Evolutionary conservation across 768 basidiomycete species (phyloP).

Genomic region (Boletus vermiculosoides): DNA sequence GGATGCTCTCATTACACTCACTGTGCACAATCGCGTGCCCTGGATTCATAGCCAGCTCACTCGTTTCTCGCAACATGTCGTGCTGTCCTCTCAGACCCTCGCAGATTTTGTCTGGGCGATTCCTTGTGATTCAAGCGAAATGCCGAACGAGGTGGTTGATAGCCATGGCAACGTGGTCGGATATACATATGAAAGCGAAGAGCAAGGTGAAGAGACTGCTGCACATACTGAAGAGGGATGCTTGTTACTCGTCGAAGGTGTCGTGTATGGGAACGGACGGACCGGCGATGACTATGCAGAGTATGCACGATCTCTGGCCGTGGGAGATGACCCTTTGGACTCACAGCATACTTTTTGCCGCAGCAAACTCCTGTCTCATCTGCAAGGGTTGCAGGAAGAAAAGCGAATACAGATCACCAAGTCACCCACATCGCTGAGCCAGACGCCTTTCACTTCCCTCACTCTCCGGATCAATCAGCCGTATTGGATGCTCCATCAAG

Average conservation of each 20-base stretch:
- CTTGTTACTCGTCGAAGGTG: slow-evolving; percentile 61
- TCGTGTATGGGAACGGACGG: slow-evolving; percentile 55
- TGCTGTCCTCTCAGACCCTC: slow-evolving; percentile 72
- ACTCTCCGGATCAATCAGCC: slow-evolving; percentile 67
- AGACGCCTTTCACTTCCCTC: slow-evolving; percentile 53
- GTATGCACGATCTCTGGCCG: slow-evolving; percentile 33
- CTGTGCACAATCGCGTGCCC: slow-evolving; percentile 56
- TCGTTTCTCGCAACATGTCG: slow-evolving; percentile 65
- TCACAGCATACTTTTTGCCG: neutral
- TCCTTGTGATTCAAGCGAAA: slow-evolving; percentile 60
- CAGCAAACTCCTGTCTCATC: slow-evolving; percentile 49
- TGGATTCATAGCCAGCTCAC: slow-evolving; percentile 61
- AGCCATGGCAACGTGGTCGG: slow-evolving; percentile 33
- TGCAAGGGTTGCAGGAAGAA: slow-evolving; percentile 34
- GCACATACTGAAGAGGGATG: slow-evolving; percentile 33
- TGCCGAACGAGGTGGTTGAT: slow-evolving; percentile 42
- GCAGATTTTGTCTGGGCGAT: slow-evolving; percentile 58
- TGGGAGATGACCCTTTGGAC: neutral
- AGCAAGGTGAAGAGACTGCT: neutral
- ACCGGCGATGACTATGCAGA: slow-evolving; percentile 54
- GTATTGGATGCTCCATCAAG: slow-evolving; percentile 79
- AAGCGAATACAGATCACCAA: slow-evolving; percentile 34
- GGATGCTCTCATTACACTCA: slow-evolving; percentile 55
- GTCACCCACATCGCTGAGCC: slow-evolving; percentile 43
- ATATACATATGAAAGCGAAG: slow-evolving; percentile 27